Evolutionary conservation across 2,329 filamentous ascomycete species (phyloP).

Genomic region (Herpotrichia juniperi): DNA sequence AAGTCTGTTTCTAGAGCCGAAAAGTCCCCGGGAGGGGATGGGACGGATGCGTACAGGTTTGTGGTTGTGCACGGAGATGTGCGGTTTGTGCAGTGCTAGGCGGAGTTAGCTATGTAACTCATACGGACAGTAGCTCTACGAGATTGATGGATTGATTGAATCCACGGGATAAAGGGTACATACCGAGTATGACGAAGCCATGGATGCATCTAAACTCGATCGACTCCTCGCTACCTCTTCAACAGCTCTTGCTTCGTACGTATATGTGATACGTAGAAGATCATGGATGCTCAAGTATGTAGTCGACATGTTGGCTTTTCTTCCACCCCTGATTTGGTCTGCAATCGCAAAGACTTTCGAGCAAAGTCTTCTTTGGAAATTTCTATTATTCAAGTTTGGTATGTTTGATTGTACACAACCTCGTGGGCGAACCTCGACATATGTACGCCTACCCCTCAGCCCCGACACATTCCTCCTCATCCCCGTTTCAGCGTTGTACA

Average conservation of each 20-base stretch:
- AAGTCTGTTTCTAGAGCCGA: constrained; percentile 3
- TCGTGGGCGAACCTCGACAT: background rate
- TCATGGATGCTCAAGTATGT: constrained; percentile 4
- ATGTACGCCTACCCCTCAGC: background rate
- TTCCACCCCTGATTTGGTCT: background rate
- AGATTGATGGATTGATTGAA: too few relatives aligned
- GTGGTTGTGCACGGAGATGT: background rate
- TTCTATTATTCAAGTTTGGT: too few relatives aligned
- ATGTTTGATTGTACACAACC: too few relatives aligned
- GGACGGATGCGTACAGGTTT: background rate
- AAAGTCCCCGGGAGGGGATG: background rate
- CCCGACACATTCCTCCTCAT: background rate
- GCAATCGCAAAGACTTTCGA: background rate
- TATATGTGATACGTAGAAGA: constrained; percentile 31
- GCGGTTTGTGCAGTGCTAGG: background rate
- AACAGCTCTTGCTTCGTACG: constrained; percentile 21
- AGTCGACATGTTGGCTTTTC: background rate
- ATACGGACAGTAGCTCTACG: too few relatives aligned
- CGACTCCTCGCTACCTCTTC: constrained; percentile 29
- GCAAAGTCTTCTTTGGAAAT: too few relatives aligned
- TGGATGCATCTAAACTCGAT: background rate
- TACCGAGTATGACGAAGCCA: background rate
- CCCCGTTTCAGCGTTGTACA: constrained; percentile 2
- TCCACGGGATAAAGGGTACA: too few relatives aligned
- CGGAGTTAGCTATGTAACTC: background rate